phyloP scores from a whole-genome alignment of 2,329 filamentous ascomycete species.

The Chaetomiaceae sp. region DNA sequence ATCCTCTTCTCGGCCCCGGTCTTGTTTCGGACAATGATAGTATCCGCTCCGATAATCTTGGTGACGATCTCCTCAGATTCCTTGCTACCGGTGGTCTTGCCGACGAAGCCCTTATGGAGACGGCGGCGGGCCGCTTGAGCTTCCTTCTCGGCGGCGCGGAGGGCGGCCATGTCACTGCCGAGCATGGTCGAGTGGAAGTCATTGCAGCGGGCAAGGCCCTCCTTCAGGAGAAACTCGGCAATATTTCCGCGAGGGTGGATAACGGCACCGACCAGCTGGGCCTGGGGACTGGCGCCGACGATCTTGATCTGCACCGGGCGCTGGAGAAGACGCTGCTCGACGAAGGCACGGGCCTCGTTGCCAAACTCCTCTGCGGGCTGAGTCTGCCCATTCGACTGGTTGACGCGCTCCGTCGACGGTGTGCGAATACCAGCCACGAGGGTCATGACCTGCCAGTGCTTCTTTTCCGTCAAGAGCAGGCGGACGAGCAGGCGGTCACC shows the following conservation, averaged over 20 bases:
- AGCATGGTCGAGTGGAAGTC: constrained; percentile 95
- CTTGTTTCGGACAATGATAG: constrained; percentile 81
- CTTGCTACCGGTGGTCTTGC: constrained; percentile 58
- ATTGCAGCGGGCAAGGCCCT: constrained; percentile 85
- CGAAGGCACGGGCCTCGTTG: constrained; percentile 82
- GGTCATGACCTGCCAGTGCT: constrained; percentile 85
- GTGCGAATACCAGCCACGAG: constrained; percentile 85
- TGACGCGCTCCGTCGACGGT: constrained; percentile 81
- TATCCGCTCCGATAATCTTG: constrained; percentile 84
- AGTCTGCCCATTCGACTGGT: constrained; percentile 71
- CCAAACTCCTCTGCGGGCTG: constrained; percentile 86
- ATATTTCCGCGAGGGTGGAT: constrained; percentile 90
- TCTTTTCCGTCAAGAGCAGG: constrained; percentile 71
- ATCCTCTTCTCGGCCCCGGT: constrained; percentile 81
- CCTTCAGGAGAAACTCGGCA: constrained; percentile 82
- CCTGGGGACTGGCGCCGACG: constrained; percentile 82
- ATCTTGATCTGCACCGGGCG: constrained; percentile 78
- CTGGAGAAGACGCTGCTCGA: constrained; percentile 81
- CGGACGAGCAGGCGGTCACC: constrained; percentile 87
- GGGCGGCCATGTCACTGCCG: constrained; percentile 77
- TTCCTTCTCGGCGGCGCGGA: constrained; percentile 80
- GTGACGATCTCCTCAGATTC: constrained; percentile 78
- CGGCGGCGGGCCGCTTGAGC: constrained; percentile 74
- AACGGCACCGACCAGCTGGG: constrained; percentile 82
- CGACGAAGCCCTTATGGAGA: constrained; percentile 75